A percentile compares a stretch with the other conserved stretches of the same genome.
phyloP scores from a whole-genome alignment of 1,284 basidiomycete genomes.

The Erythrobasidium hasegawianum region DNA sequence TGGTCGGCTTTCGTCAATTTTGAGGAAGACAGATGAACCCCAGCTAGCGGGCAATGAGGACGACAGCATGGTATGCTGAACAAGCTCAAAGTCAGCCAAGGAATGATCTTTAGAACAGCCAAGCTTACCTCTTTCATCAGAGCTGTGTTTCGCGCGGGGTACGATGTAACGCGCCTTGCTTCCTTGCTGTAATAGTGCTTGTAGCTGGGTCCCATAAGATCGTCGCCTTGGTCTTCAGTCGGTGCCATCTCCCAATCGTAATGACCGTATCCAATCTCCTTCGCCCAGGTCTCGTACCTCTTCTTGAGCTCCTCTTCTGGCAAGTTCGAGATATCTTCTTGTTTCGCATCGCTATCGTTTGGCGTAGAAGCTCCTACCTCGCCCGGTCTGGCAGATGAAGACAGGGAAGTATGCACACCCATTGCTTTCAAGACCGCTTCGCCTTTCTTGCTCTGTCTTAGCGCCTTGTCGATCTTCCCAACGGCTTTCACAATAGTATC shows the following conservation, averaged over 20 bases:
- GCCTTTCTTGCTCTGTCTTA: constrained; percentile 78
- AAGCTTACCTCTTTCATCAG: constrained; percentile 77
- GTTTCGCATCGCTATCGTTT: background rate
- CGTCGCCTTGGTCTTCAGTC: background rate
- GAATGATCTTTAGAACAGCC: background rate
- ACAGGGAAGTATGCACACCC: background rate
- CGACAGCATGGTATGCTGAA: constrained; percentile 77
- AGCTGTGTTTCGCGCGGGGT: constrained; percentile 78
- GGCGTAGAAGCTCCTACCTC: background rate
- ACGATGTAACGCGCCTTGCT: constrained; percentile 68
- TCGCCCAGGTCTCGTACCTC: constrained; percentile 26
- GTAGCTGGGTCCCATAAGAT: constrained; percentile 56
- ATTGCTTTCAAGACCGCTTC: constrained; percentile 26
- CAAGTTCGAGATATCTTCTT: background rate
- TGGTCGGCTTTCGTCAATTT: constrained; percentile 78
- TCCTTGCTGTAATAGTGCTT: constrained; percentile 74
- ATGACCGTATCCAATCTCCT: constrained; percentile 6
- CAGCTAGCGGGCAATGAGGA: constrained; percentile 83
- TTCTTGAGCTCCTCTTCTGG: constrained; percentile 23
- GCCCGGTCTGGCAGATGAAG: background rate
- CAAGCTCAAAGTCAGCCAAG: background rate
- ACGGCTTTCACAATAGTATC: constrained; percentile 72
- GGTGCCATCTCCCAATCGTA: constrained; percentile 12
- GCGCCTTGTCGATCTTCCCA: constrained; percentile 72
- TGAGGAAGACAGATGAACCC: constrained; percentile 82